Evolutionary conservation across 1,284 basidiomycete species (phyloP).

Genomic region (Leccinum ponderosum): DNA sequence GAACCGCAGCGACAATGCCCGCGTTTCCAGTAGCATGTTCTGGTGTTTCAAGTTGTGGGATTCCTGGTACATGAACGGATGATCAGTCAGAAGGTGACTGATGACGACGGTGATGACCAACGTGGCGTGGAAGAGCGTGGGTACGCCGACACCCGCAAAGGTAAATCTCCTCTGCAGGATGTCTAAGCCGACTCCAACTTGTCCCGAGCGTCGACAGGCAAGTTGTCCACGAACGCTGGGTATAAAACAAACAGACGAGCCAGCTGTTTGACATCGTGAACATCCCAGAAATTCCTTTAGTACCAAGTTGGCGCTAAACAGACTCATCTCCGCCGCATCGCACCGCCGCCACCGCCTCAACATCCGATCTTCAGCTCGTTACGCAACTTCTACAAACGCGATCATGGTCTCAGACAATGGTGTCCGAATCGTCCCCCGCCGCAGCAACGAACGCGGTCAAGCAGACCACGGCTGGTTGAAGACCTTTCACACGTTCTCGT

Average conservation of each 20-base stretch:
- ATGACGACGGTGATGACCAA: not conserved
- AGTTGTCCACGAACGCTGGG: not conserved
- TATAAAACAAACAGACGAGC: constrained; percentile 18
- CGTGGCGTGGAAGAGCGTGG: constrained; percentile 27
- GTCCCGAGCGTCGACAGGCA: not conserved
- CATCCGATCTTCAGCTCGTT: not conserved
- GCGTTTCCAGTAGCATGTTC: not conserved
- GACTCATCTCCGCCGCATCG: constrained; percentile 1
- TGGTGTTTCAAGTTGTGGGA: not conserved
- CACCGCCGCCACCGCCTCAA: not conserved
- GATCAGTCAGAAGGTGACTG: not conserved
- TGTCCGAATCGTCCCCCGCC: constrained; percentile 54
- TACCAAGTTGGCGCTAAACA: not conserved
- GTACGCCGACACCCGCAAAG: constrained; percentile 23
- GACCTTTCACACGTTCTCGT: constrained; percentile 87
- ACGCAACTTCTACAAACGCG: not conserved
- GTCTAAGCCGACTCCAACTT: constrained; percentile 14
- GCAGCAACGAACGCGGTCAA: constrained; percentile 69
- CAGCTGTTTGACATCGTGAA: not conserved
- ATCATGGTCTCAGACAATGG: constrained; percentile 17
- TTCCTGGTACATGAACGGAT: not conserved
- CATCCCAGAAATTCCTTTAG: constrained; percentile 11
- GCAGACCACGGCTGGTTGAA: constrained; percentile 92
- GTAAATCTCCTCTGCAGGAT: constrained; percentile 16
- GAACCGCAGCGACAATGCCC: not conserved